These are phyloP conservation scores for Ziziphus jujuba DNA, from an alignment of 306 rosid species.

Conservation along the genomic window DNA sequence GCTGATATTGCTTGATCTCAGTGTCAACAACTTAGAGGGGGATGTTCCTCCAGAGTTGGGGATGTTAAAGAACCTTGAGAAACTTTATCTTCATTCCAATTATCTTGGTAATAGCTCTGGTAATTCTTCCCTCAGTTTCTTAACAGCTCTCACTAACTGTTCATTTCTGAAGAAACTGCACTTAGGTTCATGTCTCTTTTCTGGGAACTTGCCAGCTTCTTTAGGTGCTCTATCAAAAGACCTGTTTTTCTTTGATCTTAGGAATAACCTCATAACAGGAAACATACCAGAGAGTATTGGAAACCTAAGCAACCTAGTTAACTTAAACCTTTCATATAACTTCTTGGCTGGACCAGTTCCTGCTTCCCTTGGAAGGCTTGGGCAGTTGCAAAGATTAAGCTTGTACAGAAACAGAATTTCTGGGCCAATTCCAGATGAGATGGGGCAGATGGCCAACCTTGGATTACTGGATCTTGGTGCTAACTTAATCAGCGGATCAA, in stretches of 20 bases:
- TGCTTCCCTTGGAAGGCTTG: conserved; percentile 16
- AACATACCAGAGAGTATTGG: conserved; percentile 26
- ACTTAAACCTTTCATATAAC: conserved; percentile 8
- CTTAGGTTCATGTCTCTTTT: conserved; percentile 24
- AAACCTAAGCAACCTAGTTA: conserved; percentile 27
- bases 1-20: conserved; percentile 29
- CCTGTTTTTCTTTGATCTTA: conserved; percentile 23
- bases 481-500: conserved; percentile 18
- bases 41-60: conserved; percentile 28
- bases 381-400: conserved; percentile 22
- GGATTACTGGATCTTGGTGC: conserved; percentile 17
- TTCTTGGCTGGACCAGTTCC: conserved; percentile 20
- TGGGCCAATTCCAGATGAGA: conserved; percentile 23
- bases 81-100: conserved; percentile 30
- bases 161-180: conserved; percentile 26
- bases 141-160: conserved; percentile 30
- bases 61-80: conserved; percentile 23
- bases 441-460: conserved; percentile 26
- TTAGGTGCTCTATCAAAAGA: conserved; percentile 29
- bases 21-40: conserved; percentile 20
- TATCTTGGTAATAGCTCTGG: conserved; percentile 14
- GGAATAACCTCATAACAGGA: conserved; percentile 12
- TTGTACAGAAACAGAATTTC: conserved; percentile 16
- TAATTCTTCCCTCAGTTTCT: conserved; percentile 28
- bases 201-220: conserved; percentile 23